Base-by-base conservation (phyloP, 2,329 filamentous ascomycete genomes). In the Tolypocladium album region DNA sequence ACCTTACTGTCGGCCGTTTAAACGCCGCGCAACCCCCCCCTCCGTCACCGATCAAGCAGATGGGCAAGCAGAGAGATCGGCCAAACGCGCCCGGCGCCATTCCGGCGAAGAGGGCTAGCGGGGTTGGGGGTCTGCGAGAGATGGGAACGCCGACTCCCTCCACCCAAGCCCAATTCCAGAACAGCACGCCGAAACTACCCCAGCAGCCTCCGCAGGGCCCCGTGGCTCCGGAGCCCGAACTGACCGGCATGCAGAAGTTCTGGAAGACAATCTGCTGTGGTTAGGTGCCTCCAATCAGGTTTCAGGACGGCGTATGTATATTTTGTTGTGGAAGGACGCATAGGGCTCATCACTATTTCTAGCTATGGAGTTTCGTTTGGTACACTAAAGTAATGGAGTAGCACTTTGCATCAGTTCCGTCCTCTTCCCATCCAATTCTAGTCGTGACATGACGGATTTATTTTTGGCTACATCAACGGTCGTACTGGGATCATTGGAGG, bases 111-210 rank as follows among this genome's bases (percentile, higher is more conserved):
- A 86, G 91, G 78, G 85, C 84, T 76, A 92, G 87, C 82, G 86
- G 82, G 79, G 82, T 81, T 77, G 85, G 85, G 80, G 86, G 83
- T 73, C 82, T 87, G 69, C 82, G 86, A 74, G 90, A 95, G 74
- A 85, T 88, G 74, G 85, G 86, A 70, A 93, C 92, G 65, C 90
- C 92, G 67, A 88, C 92, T 71, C 90, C 89, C 69, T 96, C 91
- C 71, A 97, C 91, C 65, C 90, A 95, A 76, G 93, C 93, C 66
- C 93, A 97, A 73, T 97, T 96, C 82, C 92, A 96, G 79, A 93
- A 91, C 82, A 96, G 91, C 78, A 90, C 89, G 71, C 90, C 91
- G 74, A 94, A 96, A 74, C 82, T 96, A 65, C 84, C 88, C 57
- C 85, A 84, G 68, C 85, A 82, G 69, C 83, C 82, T 62, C 79